Percentiles rank a stretch among this genome's conserved stretches.
Evolutionary conservation across 257 asterid genomes (phyloP).

Genomic region (Cruciata laevipes): DNA sequence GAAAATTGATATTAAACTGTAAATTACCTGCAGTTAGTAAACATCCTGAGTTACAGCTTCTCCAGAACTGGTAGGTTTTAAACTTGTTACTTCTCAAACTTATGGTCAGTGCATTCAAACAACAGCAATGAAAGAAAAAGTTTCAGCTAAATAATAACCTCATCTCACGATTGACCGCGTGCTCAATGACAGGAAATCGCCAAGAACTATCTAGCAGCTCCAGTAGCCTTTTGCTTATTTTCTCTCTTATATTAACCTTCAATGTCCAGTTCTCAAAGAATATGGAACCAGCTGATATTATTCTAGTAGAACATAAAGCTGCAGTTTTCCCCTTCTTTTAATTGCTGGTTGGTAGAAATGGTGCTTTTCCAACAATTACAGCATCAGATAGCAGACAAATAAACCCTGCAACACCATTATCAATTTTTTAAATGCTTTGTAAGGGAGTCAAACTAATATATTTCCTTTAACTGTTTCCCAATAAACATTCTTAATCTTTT

Average conservation of each 20-base stretch:
- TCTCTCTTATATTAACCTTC: background rate
- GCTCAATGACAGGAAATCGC: background rate
- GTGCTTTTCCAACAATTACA: constrained; percentile 1
- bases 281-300: background rate
- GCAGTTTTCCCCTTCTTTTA: background rate
- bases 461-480: background rate
- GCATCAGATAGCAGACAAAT: background rate
- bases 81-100: background rate
- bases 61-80: background rate
- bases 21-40: background rate
- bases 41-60: background rate
- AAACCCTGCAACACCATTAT: background rate
- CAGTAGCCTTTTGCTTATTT: background rate
- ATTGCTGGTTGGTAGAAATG: background rate
- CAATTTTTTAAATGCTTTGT: background rate
- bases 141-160: background rate
- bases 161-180: background rate
- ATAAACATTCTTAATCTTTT: background rate
- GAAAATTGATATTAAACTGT: background rate
- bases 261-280: background rate
- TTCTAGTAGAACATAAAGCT: background rate
- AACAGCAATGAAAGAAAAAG: background rate
- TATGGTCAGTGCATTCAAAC: background rate
- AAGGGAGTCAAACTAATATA: background rate
- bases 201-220: background rate